Conservation (phyloP, 1,284 basidiomycete species). For the Golubevia sp. region DNA sequence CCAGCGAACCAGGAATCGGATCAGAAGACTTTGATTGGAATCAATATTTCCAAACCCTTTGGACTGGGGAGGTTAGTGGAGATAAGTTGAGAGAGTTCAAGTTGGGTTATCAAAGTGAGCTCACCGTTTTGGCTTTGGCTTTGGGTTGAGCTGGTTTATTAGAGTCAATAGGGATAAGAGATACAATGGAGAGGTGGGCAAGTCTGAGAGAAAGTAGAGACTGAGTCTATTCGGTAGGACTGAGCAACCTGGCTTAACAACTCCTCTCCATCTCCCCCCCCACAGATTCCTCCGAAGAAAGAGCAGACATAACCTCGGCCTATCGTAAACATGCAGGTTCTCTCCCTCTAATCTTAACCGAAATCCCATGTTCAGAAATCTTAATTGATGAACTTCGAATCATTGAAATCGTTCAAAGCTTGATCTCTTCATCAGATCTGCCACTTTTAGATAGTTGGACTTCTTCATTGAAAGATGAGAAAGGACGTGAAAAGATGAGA, state of each 20-base stretch:
- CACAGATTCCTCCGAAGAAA: constrained; percentile 44
- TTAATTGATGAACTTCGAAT: constrained; percentile 7
- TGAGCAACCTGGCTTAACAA: background rate
- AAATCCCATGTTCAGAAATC: constrained; percentile 6
- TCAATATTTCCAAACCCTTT: constrained; percentile 59
- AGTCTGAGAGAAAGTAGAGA: too few species aligned
- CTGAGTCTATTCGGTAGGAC: background rate
- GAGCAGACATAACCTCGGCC: constrained; percentile 41
- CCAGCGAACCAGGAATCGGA: constrained; percentile 42
- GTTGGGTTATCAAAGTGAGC: constrained; percentile 44
- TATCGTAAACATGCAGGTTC: constrained; percentile 39
- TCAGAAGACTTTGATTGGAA: constrained; percentile 59
- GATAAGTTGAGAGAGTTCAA: constrained; percentile 49
- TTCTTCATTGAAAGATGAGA: constrained; percentile 1
- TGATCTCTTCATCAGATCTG: constrained; percentile 32
- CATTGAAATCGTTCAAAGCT: constrained; percentile 14
- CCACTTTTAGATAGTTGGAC: constrained; percentile 12
- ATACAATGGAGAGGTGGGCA: background rate
- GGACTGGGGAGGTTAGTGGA: constrained; percentile 50
- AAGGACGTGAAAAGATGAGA: background rate
- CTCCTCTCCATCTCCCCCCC: background rate
- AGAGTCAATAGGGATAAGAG: background rate
- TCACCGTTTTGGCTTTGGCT: too few species aligned
- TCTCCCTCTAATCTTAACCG: constrained; percentile 22
- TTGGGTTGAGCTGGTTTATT: too few species aligned